phyloP scores from a whole-genome alignment of 169 alveolate genomes.

The Ichthyophthirius multifiliis region DNA sequence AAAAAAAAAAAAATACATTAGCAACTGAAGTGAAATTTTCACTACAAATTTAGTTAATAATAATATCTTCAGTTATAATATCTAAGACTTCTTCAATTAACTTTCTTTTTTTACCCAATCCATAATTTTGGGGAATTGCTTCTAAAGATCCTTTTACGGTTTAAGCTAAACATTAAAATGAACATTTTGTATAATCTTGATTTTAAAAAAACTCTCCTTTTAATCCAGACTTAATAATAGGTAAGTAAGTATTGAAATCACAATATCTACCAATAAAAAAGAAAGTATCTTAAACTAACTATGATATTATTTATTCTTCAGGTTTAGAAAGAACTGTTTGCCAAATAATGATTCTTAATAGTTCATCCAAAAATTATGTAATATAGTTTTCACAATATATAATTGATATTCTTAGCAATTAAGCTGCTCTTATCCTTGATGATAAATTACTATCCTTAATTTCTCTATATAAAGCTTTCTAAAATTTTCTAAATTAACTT shows the following conservation, averaged over 20 bases:
- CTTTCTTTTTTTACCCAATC: slow-evolving; percentile 1
- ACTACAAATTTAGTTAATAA: not conserved
- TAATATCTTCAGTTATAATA: not conserved
- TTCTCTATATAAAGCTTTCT: slow-evolving; percentile 71
- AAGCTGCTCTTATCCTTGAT: slow-evolving; percentile 68
- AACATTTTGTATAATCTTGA: slow-evolving; percentile 24
- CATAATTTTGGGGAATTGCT: slow-evolving; percentile 19
- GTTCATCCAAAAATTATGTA: slow-evolving; percentile 74
- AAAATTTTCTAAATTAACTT: slow-evolving; percentile 80
- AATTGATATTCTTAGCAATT: slow-evolving; percentile 57
- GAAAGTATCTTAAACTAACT: slow-evolving; percentile 16
- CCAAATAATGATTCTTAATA: slow-evolving; percentile 32
- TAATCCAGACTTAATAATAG: slow-evolving; percentile 13
- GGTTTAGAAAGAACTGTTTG: not conserved
- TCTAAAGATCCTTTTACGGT: slow-evolving; percentile 22
- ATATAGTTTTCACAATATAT: slow-evolving; percentile 76
- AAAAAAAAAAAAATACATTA: not conserved
- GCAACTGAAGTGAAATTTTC: not conserved
- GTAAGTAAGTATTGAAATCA: slow-evolving; percentile 11
- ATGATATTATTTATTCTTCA: not conserved
- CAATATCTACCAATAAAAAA: slow-evolving; percentile 31
- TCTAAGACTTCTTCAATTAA: not conserved
- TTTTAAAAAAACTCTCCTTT: slow-evolving; percentile 27
- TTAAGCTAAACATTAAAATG: slow-evolving; percentile 15
- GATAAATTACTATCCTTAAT: slow-evolving; percentile 67